Conservation (phyloP, 2,329 filamentous ascomycete genomes). For the Alternaria gansuensis region DNA sequence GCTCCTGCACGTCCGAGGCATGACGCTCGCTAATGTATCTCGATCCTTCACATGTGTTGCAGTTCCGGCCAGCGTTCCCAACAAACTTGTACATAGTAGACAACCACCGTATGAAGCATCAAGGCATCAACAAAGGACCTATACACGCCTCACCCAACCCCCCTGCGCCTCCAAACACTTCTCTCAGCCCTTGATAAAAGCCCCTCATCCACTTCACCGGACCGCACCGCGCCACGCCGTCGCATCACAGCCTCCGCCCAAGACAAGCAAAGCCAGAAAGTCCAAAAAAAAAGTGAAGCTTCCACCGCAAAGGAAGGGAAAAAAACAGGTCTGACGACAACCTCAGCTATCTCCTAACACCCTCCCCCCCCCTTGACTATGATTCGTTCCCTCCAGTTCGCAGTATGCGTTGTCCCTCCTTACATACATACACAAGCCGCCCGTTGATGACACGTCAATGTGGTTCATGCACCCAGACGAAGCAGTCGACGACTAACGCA, state of each 20-base stretch:
- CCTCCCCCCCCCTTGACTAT: slow-evolving; percentile 1
- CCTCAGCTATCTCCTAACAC: slow-evolving; percentile 31
- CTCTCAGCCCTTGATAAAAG: neutral
- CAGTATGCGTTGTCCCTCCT: slow-evolving; percentile 34
- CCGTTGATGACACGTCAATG: slow-evolving; percentile 49
- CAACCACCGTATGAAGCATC: neutral
- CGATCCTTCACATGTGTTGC: neutral
- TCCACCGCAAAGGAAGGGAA: slow-evolving; percentile 3
- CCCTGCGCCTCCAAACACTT: neutral
- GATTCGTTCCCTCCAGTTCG: slow-evolving; percentile 36
- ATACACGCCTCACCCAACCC: neutral
- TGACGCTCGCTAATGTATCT: slow-evolving; percentile 15
- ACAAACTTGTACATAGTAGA: slow-evolving; percentile 2
- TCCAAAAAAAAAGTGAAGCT: slow-evolving; percentile 35
- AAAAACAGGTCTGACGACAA: slow-evolving; percentile 25
- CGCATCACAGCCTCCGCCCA: slow-evolving; percentile 7
- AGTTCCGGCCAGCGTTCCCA: slow-evolving; percentile 1
- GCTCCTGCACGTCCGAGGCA: slow-evolving; percentile 31
- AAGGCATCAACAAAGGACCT: neutral
- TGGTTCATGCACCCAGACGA: slow-evolving; percentile 41
- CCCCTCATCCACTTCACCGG: slow-evolving; percentile 5
- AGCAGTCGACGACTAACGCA: slow-evolving; percentile 7
- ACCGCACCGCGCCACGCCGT: slow-evolving; percentile 1
- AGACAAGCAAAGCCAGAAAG: neutral
- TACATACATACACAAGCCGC: slow-evolving; percentile 1